Evolutionary conservation across 768 basidiomycete genomes (phyloP), one percentile per base, ranked within the genome.

Genomic region (Mycena sanguinolenta): DNA sequence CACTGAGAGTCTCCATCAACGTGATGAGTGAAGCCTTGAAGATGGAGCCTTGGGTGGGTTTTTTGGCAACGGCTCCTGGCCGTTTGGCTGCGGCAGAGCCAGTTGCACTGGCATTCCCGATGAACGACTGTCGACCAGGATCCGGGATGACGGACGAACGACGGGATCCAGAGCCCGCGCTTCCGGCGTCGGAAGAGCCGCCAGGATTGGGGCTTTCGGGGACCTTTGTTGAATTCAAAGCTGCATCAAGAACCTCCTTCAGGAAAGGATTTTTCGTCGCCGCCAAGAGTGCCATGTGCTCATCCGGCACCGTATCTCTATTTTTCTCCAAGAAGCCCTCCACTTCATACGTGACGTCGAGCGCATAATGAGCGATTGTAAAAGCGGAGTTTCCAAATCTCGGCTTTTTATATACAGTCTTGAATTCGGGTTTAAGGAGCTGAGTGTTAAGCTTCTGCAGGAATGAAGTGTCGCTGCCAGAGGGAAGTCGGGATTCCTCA

Each of bases 281-380:
- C 53, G 93, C 92, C 39, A 99, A 87, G 13, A 99, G 86, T 3
- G 90, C 84, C 89, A 99, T 95, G 64, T 99, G 98, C 77, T 99
- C 98, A 75, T 99, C 98, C 2, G 98, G 98, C 4, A 99, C 98
- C 2, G 98, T 98, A 79, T 99, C 98, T 66, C 97, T 87, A 78
- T 99, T 99, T 85, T 99, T 99, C 83, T 99, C 98, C 79, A 99
- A 85, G 83, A 99, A 99, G 23, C 98, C 97, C 73, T 98, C 98
- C 8, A 94, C 95, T 77, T 99, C 98, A 81, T 99, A 99, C 2
- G 97, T 98, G 64, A 99, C 98, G 79, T 99, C 98, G 76, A 96
- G 85, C 6, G 98, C 98, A 80, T 99, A 99, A 78, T 99, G 98
- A 12, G 97, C 95, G 74, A 99, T 95, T 2, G 97, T 99, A 82